Conservation (phyloP, 345 rosid genomes). For the Brassica nigra region DNA sequence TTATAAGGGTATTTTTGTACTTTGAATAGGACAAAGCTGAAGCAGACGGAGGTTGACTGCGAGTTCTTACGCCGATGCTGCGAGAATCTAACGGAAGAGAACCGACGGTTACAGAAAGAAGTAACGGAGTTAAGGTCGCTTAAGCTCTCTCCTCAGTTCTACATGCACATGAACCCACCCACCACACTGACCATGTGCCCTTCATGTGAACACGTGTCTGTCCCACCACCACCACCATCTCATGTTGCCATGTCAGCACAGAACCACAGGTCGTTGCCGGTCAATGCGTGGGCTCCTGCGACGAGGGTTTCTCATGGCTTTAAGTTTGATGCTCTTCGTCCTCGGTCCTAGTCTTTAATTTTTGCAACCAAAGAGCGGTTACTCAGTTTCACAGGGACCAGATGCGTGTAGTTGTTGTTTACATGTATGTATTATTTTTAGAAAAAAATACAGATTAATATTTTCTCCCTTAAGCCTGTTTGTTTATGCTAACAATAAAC, state of each 20-base stretch:
- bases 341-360: constrained; percentile 45
- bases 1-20: constrained; percentile 18
- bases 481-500: constrained; percentile 23
- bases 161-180: constrained; percentile 99
- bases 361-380: constrained; percentile 17
- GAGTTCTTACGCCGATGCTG: constrained; percentile 94
- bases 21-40: constrained; percentile 81
- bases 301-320: constrained; percentile 43
- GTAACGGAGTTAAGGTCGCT: constrained; percentile 93
- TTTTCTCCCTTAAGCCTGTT: constrained; percentile 3
- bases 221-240: constrained; percentile 57
- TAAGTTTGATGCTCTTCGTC: constrained; percentile 57
- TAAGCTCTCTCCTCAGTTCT: constrained; percentile 93
- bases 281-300: constrained; percentile 57
- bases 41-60: constrained; percentile 98
- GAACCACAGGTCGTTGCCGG: constrained; percentile 44
- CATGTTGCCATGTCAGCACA: constrained; percentile 39
- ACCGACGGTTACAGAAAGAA: constrained; percentile 91
- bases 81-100: constrained; percentile 93
- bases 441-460: constrained; percentile 13
- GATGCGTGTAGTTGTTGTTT: constrained; percentile 13
- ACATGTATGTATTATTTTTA: constrained; percentile 11
- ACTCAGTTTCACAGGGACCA: constrained; percentile 17
- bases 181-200: constrained; percentile 99
- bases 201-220: constrained; percentile 88